phyloP scores from a whole-genome alignment of 768 basidiomycete species.

The Gelatoporia subvermispora region DNA sequence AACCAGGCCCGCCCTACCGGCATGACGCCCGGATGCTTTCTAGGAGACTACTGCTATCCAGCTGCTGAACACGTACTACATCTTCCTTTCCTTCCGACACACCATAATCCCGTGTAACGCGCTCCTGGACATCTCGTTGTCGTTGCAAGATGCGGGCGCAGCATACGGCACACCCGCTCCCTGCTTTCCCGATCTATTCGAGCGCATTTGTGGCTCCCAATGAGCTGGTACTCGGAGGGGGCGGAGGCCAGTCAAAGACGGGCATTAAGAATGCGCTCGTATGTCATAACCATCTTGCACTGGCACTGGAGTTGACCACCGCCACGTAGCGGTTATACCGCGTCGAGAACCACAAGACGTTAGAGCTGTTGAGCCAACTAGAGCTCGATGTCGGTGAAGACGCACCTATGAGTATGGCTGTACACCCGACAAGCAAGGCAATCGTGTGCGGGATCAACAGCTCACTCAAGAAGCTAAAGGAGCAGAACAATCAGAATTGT shows the following conservation, averaged over 20 bases:
- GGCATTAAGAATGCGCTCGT: conserved; percentile 96
- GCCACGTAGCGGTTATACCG: conserved; percentile 59
- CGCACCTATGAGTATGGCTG: conserved; percentile 94
- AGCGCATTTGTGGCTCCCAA: conserved; percentile 72
- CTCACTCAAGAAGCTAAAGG: conserved; percentile 50
- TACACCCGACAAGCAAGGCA: conserved; percentile 47
- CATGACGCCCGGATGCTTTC: background rate
- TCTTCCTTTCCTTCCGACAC: too few relatives aligned
- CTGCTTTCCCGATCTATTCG: conserved; percentile 86
- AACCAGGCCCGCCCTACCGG: too few relatives aligned
- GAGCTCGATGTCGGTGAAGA: conserved; percentile 82
- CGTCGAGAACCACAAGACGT: conserved; percentile 44
- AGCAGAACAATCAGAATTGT: conserved; percentile 80
- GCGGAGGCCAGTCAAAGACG: conserved; percentile 78
- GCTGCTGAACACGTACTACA: too few relatives aligned
- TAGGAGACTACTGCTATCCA: background rate
- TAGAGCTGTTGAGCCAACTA: conserved; percentile 61
- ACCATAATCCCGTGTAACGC: background rate
- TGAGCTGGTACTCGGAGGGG: conserved; percentile 80
- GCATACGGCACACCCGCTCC: conserved; percentile 73
- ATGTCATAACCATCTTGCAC: conserved; percentile 22
- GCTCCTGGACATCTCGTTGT: too few relatives aligned
- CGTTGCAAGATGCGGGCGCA: conserved; percentile 62
- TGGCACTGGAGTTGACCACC: background rate
- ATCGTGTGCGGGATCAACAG: conserved; percentile 90